phyloP scores from a whole-genome alignment of 2,329 filamentous ascomycete genomes.

The Fusarium sublunatum region DNA sequence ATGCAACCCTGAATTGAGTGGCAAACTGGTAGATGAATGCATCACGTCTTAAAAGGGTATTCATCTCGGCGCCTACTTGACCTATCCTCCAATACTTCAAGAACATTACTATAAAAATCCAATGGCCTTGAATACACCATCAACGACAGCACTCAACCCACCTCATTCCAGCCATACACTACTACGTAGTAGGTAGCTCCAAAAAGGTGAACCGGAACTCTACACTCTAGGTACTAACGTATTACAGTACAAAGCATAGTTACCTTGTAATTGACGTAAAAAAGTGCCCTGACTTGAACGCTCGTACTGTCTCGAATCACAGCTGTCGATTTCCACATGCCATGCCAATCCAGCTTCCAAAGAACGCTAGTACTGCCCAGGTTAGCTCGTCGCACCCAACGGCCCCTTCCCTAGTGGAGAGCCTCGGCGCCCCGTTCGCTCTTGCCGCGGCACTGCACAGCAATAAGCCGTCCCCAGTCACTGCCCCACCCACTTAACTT shows the following conservation, averaged over 20 bases:
- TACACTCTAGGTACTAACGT: no score
- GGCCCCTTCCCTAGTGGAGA: slow-evolving; percentile 28
- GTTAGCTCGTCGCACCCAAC: slow-evolving; percentile 11
- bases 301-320: slow-evolving; percentile 16
- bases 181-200: no score
- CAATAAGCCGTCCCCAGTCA: slow-evolving; percentile 1
- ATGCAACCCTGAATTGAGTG: background rate
- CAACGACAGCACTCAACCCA: no score
- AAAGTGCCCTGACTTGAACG: slow-evolving; percentile 14
- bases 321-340: slow-evolving; percentile 16
- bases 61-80: no score
- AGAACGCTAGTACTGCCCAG: slow-evolving; percentile 2
- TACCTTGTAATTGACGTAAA: background rate
- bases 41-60: background rate
- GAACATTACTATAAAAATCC: no score
- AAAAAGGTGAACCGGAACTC: no score
- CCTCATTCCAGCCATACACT: no score
- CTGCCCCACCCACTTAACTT: slow-evolving; percentile 11
- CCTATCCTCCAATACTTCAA: no score
- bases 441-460: slow-evolving; percentile 37
- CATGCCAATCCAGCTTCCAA: slow-evolving; percentile 22
- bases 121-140: no score
- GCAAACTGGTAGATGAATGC: background rate
- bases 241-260: no score
- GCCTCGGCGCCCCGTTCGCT: slow-evolving; percentile 28